Base-by-base conservation (phyloP, 2,329 filamentous ascomycete genomes). In the Didymosphaeria variabile region DNA sequence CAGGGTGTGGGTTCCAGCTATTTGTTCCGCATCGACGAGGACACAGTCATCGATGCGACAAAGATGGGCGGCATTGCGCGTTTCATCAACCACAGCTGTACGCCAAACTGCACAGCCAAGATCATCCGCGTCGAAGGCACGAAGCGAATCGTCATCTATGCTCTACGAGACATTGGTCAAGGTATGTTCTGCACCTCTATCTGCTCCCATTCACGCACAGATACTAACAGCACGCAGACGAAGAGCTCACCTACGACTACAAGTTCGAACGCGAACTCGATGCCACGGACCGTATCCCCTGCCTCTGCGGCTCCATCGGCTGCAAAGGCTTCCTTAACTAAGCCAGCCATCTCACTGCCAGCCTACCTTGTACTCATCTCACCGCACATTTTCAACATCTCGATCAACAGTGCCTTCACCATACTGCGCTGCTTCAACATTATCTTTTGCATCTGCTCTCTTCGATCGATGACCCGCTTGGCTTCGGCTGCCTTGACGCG, bases 271-370 rank as follows among this genome's bases (percentile, higher is more conserved):
- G 95, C 72, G 95, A 99, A 81, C 92, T 96, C 74, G 93, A 93
- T 73, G 96, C 93, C 70, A 88, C 93, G 65, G 95, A 99, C 79
- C 92, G 95, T 66, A 97, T 99, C 72, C 95, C 95, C 54, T 99
- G 95, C 83, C 89, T 99, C 54, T 99, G 95, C 79, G 95, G 95
- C 62, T 97, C 94, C 46, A 89, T 94, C 32, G 93, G 93, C 51
- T 99, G 95, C 84, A 99, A 99, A 85, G 95, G 95, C 66, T 99
- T 98, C 84, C 92, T 99, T 81, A 99, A 99, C 82, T 99, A 85
- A 87, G 61, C 40, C 38, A 87, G 61, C 40, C 38, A n/a, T 26
- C 29, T 29, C 21, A 19, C 19, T n/a, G n/a, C n/a, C n/a, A n/a
- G n/a, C n/a, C n/a, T n/a, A n/a, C n/a, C n/a, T 42, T 38, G 32